Evolutionary conservation across 2,329 filamentous ascomycete species (phyloP).

Genomic region (Apiospora arundinis): DNA sequence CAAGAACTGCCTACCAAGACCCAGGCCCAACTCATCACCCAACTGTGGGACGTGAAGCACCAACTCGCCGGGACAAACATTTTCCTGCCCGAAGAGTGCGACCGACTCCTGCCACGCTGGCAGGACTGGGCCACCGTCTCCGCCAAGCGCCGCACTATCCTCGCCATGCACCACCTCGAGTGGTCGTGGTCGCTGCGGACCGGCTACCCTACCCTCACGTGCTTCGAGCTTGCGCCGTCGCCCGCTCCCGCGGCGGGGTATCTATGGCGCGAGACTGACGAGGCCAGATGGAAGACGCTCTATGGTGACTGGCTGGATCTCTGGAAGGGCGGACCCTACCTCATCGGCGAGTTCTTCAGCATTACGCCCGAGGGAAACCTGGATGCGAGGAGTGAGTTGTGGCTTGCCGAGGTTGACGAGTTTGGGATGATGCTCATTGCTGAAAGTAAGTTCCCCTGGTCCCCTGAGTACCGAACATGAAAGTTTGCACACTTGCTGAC

Average conservation of each 20-base stretch:
- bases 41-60: conserved; percentile 29
- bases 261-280: conserved; percentile 26
- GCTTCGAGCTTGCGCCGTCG: conserved; percentile 30
- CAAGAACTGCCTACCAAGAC: not conserved
- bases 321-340: conserved; percentile 28
- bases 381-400: conserved; percentile 26
- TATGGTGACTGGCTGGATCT: conserved; percentile 27
- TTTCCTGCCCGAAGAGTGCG: conserved; percentile 25
- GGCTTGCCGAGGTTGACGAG: conserved; percentile 30
- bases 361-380: conserved; percentile 21
- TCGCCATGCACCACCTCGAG: conserved; percentile 29
- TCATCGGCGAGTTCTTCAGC: conserved; percentile 29
- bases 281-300: conserved; percentile 20
- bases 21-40: conserved; percentile 24
- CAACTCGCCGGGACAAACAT: conserved; percentile 26
- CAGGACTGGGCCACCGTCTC: conserved; percentile 28
- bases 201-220: conserved; percentile 29
- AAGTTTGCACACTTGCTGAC: not conserved
- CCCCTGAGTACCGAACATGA: too few species aligned
- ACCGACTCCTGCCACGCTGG: conserved; percentile 26
- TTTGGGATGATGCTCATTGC: conserved; percentile 30
- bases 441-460: conserved; percentile 23
- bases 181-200: conserved; percentile 29
- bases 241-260: conserved; percentile 28
- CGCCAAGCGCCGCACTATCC: conserved; percentile 30